phyloP scores from a whole-genome alignment of 2,329 filamentous ascomycete genomes.

The Trichoderma semiorbis region DNA sequence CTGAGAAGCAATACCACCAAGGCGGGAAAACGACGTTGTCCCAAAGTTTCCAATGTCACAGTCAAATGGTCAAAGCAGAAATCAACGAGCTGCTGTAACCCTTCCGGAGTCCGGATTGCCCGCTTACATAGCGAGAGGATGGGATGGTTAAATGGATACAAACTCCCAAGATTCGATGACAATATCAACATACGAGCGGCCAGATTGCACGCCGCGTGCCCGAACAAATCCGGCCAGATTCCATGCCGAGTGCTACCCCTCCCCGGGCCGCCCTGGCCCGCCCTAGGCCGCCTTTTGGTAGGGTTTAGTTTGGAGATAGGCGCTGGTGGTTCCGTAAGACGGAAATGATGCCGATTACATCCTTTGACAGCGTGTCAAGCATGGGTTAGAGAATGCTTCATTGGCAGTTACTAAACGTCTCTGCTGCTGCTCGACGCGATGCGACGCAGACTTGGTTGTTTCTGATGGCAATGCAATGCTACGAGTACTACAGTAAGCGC shows the following conservation, averaged over 20 bases:
- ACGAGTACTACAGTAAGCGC: neutral
- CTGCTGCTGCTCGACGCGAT: neutral
- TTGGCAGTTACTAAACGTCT: neutral
- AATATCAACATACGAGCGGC: neutral
- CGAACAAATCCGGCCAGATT: neutral
- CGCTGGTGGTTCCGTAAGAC: neutral
- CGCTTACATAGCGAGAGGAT: neutral
- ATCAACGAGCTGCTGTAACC: neutral
- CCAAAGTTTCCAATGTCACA: neutral
- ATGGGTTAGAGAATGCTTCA: neutral
- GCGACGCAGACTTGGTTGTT: neutral
- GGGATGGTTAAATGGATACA: neutral
- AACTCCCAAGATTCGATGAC: neutral
- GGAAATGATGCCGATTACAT: neutral
- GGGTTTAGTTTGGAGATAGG: neutral
- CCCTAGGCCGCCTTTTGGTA: neutral
- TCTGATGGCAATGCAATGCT: neutral
- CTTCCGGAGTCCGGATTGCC: neutral
- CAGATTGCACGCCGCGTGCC: neutral
- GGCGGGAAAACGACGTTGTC: neutral
- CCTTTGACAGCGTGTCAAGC: neutral
- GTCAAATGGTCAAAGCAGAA: neutral
- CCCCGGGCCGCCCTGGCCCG: neutral
- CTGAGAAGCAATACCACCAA: neutral
- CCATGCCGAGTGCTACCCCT: neutral